phyloP scores from a whole-genome alignment of 768 basidiomycete species.

The Dacryopinax primogenitus region DNA sequence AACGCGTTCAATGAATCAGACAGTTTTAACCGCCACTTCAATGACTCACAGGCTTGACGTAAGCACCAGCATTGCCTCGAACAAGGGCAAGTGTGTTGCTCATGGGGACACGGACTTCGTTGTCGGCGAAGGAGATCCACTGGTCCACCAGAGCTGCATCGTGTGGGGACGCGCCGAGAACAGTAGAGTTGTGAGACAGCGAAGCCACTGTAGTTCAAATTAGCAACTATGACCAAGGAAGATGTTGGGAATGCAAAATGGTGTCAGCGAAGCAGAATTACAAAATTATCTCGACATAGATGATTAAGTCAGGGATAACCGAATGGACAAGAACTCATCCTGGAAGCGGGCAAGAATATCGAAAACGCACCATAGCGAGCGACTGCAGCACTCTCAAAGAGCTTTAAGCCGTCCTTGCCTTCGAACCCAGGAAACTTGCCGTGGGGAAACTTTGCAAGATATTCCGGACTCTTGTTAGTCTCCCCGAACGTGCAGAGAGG shows the following conservation, averaged over 20 bases:
- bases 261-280: slow-evolving; percentile 26
- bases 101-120: slow-evolving; percentile 40
- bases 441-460: slow-evolving; percentile 16
- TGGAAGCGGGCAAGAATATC: slow-evolving; percentile 15
- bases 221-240: slow-evolving; percentile 7
- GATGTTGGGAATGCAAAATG: slow-evolving; percentile 6
- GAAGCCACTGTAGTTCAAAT: slow-evolving; percentile 44
- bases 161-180: slow-evolving; percentile 53
- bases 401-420: slow-evolving; percentile 2
- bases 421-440: slow-evolving; percentile 11
- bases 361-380: slow-evolving; percentile 11
- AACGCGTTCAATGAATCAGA: background rate
- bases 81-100: slow-evolving; percentile 34
- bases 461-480: slow-evolving; percentile 22
- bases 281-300: slow-evolving; percentile 41
- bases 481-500: background rate
- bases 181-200: slow-evolving; percentile 61
- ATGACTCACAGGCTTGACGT: slow-evolving; percentile 67
- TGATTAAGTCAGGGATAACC: slow-evolving; percentile 66
- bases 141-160: slow-evolving; percentile 71
- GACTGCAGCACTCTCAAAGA: slow-evolving; percentile 12
- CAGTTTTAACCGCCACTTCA: background rate
- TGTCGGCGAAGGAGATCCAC: slow-evolving; percentile 66
- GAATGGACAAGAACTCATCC: slow-evolving; percentile 40
- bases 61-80: slow-evolving; percentile 38